These are phyloP conservation scores for Microcyclospora tardicrescens DNA, from an alignment of 2,329 filamentous ascomycete species.

Conservation along the genomic window DNA sequence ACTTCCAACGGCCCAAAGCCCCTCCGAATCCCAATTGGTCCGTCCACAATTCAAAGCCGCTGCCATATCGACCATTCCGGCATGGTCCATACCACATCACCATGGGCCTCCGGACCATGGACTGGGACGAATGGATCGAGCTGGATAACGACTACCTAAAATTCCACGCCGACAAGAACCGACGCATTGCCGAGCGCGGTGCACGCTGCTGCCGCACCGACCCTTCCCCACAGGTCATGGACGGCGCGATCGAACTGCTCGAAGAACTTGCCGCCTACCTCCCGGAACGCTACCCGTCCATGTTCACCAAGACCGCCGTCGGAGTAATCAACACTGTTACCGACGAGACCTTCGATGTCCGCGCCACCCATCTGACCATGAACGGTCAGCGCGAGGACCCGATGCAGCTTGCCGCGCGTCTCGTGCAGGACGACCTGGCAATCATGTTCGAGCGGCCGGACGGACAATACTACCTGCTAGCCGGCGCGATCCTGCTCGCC, in stretches of 20 bases:
- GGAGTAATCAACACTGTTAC: conserved; percentile 62
- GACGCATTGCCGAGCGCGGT: conserved; percentile 54
- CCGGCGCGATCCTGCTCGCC: conserved; percentile 60
- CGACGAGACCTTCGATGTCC: conserved; percentile 57
- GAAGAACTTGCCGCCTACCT: conserved; percentile 61
- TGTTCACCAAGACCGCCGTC: conserved; percentile 50
- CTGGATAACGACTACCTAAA: conserved; percentile 66
- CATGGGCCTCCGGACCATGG: conserved; percentile 60
- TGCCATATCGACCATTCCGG: conserved; percentile 67
- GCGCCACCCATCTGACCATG: conserved; percentile 33
- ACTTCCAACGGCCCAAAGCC: conserved; percentile 48
- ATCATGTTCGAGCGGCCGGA: conserved; percentile 69
- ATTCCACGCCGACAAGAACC: conserved; percentile 59
- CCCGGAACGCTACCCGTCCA: conserved; percentile 57
- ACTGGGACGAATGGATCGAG: conserved; percentile 68
- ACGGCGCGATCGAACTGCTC: conserved; percentile 61
- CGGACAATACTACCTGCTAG: conserved; percentile 69
- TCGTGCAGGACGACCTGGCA: conserved; percentile 71
- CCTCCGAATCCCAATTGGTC: conserved; percentile 56
- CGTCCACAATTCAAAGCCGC: conserved; percentile 53
- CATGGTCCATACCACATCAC: conserved; percentile 66
- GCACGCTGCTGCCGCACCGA: conserved; percentile 55
- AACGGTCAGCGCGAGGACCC: conserved; percentile 49
- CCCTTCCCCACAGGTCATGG: conserved; percentile 44
- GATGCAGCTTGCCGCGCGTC: conserved; percentile 58